Conservation (phyloP, 257 asterid species). For the Gentiana macrophylla region DNA sequence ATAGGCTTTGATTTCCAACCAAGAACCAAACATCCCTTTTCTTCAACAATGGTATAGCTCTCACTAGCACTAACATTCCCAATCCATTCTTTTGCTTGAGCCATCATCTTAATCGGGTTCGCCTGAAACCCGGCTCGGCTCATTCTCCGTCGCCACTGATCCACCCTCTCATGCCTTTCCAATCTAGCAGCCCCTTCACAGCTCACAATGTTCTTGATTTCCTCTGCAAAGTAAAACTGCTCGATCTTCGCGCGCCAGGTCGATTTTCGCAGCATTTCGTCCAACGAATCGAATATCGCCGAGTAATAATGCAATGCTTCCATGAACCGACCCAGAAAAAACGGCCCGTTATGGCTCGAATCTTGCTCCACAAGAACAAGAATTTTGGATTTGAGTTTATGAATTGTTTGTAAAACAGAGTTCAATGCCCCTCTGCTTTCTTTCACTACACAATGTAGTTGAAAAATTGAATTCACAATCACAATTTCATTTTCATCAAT, state of each 20-base stretch:
- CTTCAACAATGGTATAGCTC: conserved; percentile 68
- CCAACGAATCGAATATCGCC: conserved; percentile 68
- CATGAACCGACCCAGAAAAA: conserved; percentile 73
- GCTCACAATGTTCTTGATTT: conserved; percentile 73
- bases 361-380: conserved; percentile 68
- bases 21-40: conserved; percentile 65
- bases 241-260: conserved; percentile 67
- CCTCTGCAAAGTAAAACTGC: conserved; percentile 74
- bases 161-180: conserved; percentile 76
- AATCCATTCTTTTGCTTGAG: conserved; percentile 59
- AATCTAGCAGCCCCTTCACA: conserved; percentile 70
- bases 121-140: conserved; percentile 81
- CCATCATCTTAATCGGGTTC: conserved; percentile 41
- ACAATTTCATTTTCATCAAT: conserved; percentile 41
- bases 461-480: conserved; percentile 52
- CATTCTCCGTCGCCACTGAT: conserved; percentile 86
- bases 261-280: conserved; percentile 53
- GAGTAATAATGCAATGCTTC: conserved; percentile 71
- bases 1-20: conserved; percentile 86
- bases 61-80: conserved; percentile 31
- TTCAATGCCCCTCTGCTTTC: conserved; percentile 70
- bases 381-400: conserved; percentile 51
- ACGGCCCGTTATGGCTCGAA: conserved; percentile 73
- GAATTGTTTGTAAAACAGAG: conserved; percentile 48
- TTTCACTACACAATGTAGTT: conserved; percentile 76